phyloP scores from a whole-genome alignment of 1,284 basidiomycete species.

The Ceraceosorus guamensis region DNA sequence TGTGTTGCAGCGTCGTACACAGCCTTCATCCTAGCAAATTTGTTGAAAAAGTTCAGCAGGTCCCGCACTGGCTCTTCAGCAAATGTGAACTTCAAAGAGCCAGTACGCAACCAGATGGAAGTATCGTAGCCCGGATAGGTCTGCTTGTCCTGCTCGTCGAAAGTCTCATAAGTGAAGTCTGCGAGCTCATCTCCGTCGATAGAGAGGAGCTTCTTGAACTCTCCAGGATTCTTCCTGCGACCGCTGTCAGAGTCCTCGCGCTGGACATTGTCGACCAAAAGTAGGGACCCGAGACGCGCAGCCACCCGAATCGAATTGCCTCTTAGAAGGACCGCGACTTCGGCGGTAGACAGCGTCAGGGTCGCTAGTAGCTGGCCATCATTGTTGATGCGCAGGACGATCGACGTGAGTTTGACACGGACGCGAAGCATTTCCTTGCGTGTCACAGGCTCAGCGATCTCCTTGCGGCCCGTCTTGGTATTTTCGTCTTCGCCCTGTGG shows the following conservation, averaged over 20 bases:
- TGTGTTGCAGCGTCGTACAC: slow-evolving; percentile 91
- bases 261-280: slow-evolving; percentile 69
- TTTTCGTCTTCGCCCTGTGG: slow-evolving; percentile 8
- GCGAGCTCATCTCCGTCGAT: slow-evolving; percentile 95
- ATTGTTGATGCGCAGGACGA: slow-evolving; percentile 77
- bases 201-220: slow-evolving; percentile 78
- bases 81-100: slow-evolving; percentile 83
- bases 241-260: slow-evolving; percentile 45
- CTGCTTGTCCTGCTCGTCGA: slow-evolving; percentile 58
- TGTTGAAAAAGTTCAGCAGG: slow-evolving; percentile 74
- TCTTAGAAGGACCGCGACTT: slow-evolving; percentile 72
- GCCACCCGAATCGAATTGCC: slow-evolving; percentile 70
- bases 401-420: slow-evolving; percentile 74
- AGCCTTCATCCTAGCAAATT: slow-evolving; percentile 69
- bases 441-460: slow-evolving; percentile 18
- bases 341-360: slow-evolving; percentile 81
- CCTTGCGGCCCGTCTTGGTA: slow-evolving; percentile 21
- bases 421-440: slow-evolving; percentile 67
- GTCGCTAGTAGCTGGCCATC: slow-evolving; percentile 69
- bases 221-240: slow-evolving; percentile 50
- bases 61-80: slow-evolving; percentile 79
- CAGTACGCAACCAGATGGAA: slow-evolving; percentile 73
- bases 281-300: slow-evolving; percentile 77
- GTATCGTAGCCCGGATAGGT: slow-evolving; percentile 78
- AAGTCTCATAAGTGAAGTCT: slow-evolving; percentile 91